phyloP scores from a whole-genome alignment of 805 yeast genomes.

The Ogataea wickerhamii region DNA sequence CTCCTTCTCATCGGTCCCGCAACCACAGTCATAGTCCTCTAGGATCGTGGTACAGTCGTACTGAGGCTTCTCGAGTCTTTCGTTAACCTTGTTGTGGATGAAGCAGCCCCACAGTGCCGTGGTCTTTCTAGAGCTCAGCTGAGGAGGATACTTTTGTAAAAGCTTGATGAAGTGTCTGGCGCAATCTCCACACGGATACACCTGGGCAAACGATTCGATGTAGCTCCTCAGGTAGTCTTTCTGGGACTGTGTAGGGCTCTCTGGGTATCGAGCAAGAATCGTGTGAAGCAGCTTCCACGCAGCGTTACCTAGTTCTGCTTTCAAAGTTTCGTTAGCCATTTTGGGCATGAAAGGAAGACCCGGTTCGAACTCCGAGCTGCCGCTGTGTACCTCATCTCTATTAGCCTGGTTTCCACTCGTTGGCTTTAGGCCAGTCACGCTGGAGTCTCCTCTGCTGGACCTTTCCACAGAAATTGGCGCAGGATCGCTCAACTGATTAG shows the following conservation, averaged over 20 bases:
- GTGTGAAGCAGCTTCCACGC: slow-evolving; percentile 94
- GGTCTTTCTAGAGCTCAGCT: slow-evolving; percentile 63
- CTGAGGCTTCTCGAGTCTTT: slow-evolving; percentile 57
- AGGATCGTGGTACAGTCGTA: slow-evolving; percentile 84
- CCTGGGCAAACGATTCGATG: slow-evolving; percentile 76
- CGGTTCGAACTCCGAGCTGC: slow-evolving; percentile 6
- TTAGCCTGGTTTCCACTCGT: not conserved
- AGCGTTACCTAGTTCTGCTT: slow-evolving; percentile 82
- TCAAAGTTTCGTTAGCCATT: slow-evolving; percentile 70
- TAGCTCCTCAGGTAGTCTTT: slow-evolving; percentile 59
- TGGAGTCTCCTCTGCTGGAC: not conserved
- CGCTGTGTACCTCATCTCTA: not conserved
- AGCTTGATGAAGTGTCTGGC: slow-evolving; percentile 83
- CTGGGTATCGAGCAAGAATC: slow-evolving; percentile 88
- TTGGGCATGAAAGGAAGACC: slow-evolving; percentile 72
- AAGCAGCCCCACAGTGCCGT: slow-evolving; percentile 98
- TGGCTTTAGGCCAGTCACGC: not conserved
- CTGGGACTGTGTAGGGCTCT: slow-evolving; percentile 63
- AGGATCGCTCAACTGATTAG: slow-evolving; percentile 20
- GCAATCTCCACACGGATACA: slow-evolving; percentile 97
- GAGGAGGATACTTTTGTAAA: slow-evolving; percentile 77
- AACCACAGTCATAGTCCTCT: slow-evolving; percentile 95
- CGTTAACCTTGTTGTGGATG: slow-evolving; percentile 83
- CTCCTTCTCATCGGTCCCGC: slow-evolving; percentile 70
- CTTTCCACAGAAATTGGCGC: slow-evolving; percentile 14